These are phyloP conservation scores for Stenocarpella maydis DNA, from an alignment of 2,329 filamentous ascomycete genomes.

Conservation along the genomic window DNA sequence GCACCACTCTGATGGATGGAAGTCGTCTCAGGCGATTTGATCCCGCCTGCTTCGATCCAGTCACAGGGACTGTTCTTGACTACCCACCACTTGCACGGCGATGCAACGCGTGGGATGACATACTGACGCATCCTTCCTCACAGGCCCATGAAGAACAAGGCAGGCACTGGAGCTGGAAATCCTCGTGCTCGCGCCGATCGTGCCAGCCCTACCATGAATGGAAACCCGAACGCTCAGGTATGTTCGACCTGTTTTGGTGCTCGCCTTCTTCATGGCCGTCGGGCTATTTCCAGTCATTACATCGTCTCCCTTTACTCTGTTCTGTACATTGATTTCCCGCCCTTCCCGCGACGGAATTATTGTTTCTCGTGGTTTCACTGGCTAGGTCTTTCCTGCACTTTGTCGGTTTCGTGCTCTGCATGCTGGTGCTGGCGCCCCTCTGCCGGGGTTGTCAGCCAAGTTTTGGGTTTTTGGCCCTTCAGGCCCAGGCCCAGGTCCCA, in stretches of 20 bases:
- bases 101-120: too few species aligned
- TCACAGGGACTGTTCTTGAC: neutral
- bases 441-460: conserved; percentile 26
- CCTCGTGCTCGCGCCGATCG: conserved; percentile 71
- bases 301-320: neutral
- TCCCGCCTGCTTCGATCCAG: neutral
- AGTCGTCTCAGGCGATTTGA: neutral
- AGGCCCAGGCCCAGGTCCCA: conserved; percentile 21
- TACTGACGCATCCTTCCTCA: conserved; percentile 39
- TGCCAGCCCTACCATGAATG: conserved; percentile 67
- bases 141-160: conserved; percentile 81
- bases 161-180: conserved; percentile 72
- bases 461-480: conserved; percentile 31
- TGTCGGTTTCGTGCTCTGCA: neutral
- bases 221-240: conserved; percentile 62
- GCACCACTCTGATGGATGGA: neutral
- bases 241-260: conserved; percentile 40
- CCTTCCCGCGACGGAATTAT: neutral
- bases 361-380: conserved; percentile 9
- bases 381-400: neutral
- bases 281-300: neutral
- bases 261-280: conserved; percentile 11
- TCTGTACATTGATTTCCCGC: neutral
- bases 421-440: neutral
- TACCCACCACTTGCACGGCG: neutral